Conservation (phyloP, 2,329 filamentous ascomycete species). For the Fusarium udum region DNA sequence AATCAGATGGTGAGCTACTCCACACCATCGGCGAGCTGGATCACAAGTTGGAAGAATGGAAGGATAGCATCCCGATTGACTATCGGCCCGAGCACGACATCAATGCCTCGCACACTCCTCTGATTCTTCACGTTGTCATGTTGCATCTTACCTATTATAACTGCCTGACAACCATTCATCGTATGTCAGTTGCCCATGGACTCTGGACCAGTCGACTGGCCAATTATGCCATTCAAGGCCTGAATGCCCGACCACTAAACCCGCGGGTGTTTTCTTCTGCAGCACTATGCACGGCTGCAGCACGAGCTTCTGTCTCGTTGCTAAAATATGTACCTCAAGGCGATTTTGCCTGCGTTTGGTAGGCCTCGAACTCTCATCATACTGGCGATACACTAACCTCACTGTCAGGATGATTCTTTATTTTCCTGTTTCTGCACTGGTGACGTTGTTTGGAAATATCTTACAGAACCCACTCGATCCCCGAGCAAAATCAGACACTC, state of each 20-base stretch:
- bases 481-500: slow-evolving; percentile 86
- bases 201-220: slow-evolving; percentile 97
- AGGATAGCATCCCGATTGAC: slow-evolving; percentile 92
- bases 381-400: slow-evolving; percentile 41
- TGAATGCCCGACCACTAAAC: slow-evolving; percentile 90
- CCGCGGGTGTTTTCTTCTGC: slow-evolving; percentile 95
- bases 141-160: slow-evolving; percentile 98
- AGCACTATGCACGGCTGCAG: slow-evolving; percentile 90
- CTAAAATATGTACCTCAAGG: slow-evolving; percentile 97
- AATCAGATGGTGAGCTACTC: slow-evolving; percentile 90
- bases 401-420: slow-evolving; percentile 82
- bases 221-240: slow-evolving; percentile 92
- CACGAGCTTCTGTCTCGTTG: slow-evolving; percentile 89
- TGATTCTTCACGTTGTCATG: slow-evolving; percentile 94
- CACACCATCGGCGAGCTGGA: slow-evolving; percentile 97
- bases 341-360: slow-evolving; percentile 96
- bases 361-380: slow-evolving; percentile 49
- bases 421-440: slow-evolving; percentile 93
- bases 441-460: slow-evolving; percentile 96
- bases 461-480: slow-evolving; percentile 93
- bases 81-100: slow-evolving; percentile 98
- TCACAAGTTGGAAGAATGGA: slow-evolving; percentile 90
- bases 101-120: slow-evolving; percentile 86
- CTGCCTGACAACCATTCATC: slow-evolving; percentile 95
- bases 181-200: slow-evolving; percentile 97